Evolutionary conservation across 352 stramenopile genomes (phyloP).

Genomic region (Globisporangium ultimum): DNA sequence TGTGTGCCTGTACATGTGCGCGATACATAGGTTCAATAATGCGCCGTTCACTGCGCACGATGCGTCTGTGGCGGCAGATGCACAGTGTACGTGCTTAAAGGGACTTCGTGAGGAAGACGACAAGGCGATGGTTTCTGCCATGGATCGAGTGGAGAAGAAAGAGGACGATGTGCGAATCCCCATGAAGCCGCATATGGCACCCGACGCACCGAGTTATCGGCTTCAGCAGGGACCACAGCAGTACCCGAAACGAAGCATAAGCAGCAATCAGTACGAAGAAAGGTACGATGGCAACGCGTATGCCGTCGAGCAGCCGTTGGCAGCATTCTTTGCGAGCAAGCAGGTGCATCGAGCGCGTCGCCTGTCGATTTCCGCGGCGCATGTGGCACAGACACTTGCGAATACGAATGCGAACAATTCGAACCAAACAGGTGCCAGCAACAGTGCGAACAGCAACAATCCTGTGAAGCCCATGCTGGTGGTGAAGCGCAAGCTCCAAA

Average conservation of each 20-base stretch:
- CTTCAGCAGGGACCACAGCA: conserved; percentile 6
- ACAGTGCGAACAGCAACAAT: conserved; percentile 11
- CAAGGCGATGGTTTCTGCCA: not conserved
- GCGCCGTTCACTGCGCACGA: conserved; percentile 4
- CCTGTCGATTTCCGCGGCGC: conserved; percentile 13
- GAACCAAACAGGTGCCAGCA: not conserved
- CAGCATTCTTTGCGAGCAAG: conserved; percentile 21
- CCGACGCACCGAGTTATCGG: not conserved
- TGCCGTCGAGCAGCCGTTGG: conserved; percentile 14
- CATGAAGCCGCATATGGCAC: conserved; percentile 7
- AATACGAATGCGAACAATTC: not conserved
- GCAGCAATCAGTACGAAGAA: conserved; percentile 16
- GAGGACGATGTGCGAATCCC: conserved; percentile 7
- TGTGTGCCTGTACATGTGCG: not conserved
- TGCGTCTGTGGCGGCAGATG: conserved; percentile 1
- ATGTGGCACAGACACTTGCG: conserved; percentile 18
- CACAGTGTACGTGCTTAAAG: not conserved
- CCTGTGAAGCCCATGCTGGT: conserved; percentile 1
- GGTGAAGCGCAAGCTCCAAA: conserved; percentile 17
- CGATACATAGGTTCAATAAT: conserved; percentile 15
- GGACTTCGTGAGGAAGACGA: conserved; percentile 2
- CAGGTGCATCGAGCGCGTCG: conserved; percentile 13
- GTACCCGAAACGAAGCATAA: conserved; percentile 2
- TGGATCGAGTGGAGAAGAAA: not conserved
- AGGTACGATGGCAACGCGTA: not conserved